These are phyloP conservation scores for Hymenoscyphus occultus DNA, from an alignment of 2,329 filamentous ascomycete genomes.

Conservation along the genomic window DNA sequence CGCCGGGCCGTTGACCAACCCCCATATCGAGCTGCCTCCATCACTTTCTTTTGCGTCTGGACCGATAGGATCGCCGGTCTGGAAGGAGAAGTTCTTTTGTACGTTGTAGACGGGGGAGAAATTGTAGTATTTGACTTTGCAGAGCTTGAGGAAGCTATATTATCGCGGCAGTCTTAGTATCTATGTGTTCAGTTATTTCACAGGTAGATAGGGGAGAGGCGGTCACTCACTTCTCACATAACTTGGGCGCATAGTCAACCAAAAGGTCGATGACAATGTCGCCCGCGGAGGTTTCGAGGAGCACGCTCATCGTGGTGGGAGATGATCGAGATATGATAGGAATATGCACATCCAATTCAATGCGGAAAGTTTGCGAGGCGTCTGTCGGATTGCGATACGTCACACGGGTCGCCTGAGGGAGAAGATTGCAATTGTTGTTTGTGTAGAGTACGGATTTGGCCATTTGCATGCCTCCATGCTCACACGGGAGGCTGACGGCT, in stretches of 20 bases:
- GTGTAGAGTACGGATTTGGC: neutral
- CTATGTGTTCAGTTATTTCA: constrained; percentile 49
- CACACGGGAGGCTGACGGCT: neutral
- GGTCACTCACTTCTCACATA: constrained; percentile 86
- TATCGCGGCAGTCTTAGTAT: constrained; percentile 48
- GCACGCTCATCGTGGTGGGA: constrained; percentile 71
- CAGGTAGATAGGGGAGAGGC: constrained; percentile 17
- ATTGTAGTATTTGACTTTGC: constrained; percentile 99
- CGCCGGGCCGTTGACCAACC: constrained; percentile 65
- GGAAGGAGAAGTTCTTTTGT: constrained; percentile 93
- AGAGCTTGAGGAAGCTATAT: constrained; percentile 90
- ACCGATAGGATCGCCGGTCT: constrained; percentile 91
- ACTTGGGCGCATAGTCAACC: constrained; percentile 82
- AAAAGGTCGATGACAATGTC: constrained; percentile 94
- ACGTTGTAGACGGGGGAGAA: constrained; percentile 89
- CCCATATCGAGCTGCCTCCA: constrained; percentile 93
- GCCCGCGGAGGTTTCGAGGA: constrained; percentile 87
- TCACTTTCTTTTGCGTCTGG: constrained; percentile 81
- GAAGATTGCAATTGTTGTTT: constrained; percentile 1
- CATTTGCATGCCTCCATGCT: neutral
- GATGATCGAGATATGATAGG: neutral
- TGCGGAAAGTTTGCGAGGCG: constrained; percentile 1
- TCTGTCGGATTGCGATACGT: neutral
- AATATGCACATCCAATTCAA: neutral
- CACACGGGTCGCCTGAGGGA: neutral